Conservation (phyloP, 1,284 basidiomycete genomes). For the Athelia psychrophila region DNA sequence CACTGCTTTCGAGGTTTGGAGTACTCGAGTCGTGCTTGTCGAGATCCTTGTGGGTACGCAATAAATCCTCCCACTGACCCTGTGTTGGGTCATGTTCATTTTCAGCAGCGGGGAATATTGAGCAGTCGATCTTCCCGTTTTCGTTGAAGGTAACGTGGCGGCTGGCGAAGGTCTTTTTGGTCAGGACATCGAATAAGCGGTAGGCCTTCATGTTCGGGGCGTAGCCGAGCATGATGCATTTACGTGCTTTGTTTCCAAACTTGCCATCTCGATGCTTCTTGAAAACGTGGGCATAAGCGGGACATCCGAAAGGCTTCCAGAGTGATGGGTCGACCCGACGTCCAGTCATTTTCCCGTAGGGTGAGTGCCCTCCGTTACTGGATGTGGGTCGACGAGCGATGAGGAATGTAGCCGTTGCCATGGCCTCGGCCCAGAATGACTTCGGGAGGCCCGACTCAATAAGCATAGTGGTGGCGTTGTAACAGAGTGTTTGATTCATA, state of each 20-base stretch:
- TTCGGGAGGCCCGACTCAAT: constrained; percentile 17
- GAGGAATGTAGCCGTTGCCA: constrained; percentile 14
- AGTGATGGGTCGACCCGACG: neutral
- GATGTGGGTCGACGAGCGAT: constrained; percentile 11
- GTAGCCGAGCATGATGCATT: constrained; percentile 18
- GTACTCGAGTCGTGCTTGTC: neutral
- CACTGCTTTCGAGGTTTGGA: neutral
- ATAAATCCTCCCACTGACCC: neutral
- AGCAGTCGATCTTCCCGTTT: constrained; percentile 4
- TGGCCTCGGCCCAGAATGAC: constrained; percentile 22
- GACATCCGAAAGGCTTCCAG: constrained; percentile 2
- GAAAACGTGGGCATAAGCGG: constrained; percentile 11
- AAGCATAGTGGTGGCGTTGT: constrained; percentile 19
- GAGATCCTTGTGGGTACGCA: neutral
- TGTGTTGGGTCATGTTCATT: neutral
- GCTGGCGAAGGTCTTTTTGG: constrained; percentile 10
- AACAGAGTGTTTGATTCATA: constrained; percentile 26
- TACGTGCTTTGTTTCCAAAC: constrained; percentile 12
- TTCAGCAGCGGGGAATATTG: neutral
- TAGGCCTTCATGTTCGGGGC: constrained; percentile 6
- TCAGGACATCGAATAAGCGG: constrained; percentile 12
- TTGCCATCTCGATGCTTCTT: constrained; percentile 15
- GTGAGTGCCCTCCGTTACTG: constrained; percentile 1
- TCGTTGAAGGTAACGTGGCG: constrained; percentile 21
- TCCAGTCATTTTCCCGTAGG: neutral